Evolutionary conservation across 805 yeast genomes (phyloP).

Genomic region (Lipomyces lipofer): DNA sequence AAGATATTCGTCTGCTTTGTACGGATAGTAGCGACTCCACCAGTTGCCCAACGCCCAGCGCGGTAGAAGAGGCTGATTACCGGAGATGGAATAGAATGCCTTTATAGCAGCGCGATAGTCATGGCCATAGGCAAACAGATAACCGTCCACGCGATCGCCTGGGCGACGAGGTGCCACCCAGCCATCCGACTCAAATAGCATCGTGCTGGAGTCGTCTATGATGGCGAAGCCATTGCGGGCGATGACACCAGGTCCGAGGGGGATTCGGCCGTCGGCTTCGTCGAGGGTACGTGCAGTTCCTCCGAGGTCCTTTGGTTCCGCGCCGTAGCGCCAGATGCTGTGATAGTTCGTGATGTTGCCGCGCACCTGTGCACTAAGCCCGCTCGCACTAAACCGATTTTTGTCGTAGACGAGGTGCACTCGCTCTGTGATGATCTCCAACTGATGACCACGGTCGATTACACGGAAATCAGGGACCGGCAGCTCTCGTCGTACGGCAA

Average conservation of each 20-base stretch:
- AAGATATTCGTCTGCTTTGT: background rate
- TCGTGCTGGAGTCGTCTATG: background rate
- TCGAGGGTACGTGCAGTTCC: background rate
- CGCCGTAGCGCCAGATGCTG: background rate
- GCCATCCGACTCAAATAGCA: background rate
- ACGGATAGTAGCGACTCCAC: background rate
- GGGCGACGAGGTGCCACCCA: background rate
- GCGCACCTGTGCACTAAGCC: background rate
- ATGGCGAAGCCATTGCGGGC: background rate
- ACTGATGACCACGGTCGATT: background rate
- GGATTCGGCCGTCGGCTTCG: background rate
- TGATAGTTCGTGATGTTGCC: background rate
- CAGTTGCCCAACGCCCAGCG: background rate
- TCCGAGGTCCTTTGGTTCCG: background rate
- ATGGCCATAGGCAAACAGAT: background rate
- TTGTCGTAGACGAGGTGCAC: background rate
- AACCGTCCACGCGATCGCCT: background rate
- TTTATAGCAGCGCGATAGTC: background rate
- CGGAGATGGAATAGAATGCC: background rate
- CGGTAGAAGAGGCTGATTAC: background rate
- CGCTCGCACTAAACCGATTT: background rate
- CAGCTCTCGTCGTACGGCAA: background rate
- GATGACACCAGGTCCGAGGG: background rate
- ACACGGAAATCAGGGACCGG: background rate
- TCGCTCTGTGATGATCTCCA: background rate